Percentiles rank a stretch among this genome's conserved stretches.
These are phyloP conservation scores for Aspergillus egyptiacus DNA, from an alignment of 495 filamentous ascomycete species.

Conservation along the genomic window DNA sequence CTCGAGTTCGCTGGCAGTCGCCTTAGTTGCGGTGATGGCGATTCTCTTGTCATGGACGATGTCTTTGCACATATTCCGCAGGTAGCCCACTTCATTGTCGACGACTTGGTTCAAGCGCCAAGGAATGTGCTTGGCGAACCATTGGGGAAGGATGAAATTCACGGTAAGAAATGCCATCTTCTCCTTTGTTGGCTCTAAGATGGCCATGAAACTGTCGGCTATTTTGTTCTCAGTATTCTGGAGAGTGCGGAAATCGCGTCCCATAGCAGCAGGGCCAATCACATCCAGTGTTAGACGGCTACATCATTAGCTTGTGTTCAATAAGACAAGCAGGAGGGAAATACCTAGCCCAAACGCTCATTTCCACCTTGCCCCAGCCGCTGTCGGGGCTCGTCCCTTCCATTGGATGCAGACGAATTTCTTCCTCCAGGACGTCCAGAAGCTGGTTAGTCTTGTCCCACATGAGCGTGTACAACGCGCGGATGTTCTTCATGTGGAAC, in stretches of 20 bases:
- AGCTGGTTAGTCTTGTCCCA: slow-evolving; percentile 55
- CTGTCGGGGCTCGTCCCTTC: slow-evolving; percentile 35
- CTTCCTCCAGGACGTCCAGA: slow-evolving; percentile 34
- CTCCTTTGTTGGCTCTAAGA: slow-evolving; percentile 45
- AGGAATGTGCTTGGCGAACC: slow-evolving; percentile 51
- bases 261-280: slow-evolving; percentile 76
- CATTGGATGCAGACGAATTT: slow-evolving; percentile 30
- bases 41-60: slow-evolving; percentile 60
- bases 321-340: neutral
- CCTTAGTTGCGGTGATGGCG: slow-evolving; percentile 49
- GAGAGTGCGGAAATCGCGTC: slow-evolving; percentile 70
- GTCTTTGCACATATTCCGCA: slow-evolving; percentile 57
- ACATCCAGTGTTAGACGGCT: slow-evolving; percentile 77
- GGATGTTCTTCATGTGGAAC: slow-evolving; percentile 77
- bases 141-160: slow-evolving; percentile 43
- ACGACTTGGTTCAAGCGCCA: slow-evolving; percentile 62
- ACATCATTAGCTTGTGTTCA: slow-evolving; percentile 16
- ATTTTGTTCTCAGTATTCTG: slow-evolving; percentile 58
- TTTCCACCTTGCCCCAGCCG: slow-evolving; percentile 54
- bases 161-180: slow-evolving; percentile 43
- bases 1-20: slow-evolving; percentile 49
- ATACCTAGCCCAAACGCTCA: slow-evolving; percentile 58
- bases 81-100: slow-evolving; percentile 45
- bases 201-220: slow-evolving; percentile 56
- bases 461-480: slow-evolving; percentile 75